A percentile compares a stretch with the other conserved stretches of the same genome.
phyloP scores from a whole-genome alignment of 2,329 filamentous ascomycete genomes.

The Nectriaceae sp. region DNA sequence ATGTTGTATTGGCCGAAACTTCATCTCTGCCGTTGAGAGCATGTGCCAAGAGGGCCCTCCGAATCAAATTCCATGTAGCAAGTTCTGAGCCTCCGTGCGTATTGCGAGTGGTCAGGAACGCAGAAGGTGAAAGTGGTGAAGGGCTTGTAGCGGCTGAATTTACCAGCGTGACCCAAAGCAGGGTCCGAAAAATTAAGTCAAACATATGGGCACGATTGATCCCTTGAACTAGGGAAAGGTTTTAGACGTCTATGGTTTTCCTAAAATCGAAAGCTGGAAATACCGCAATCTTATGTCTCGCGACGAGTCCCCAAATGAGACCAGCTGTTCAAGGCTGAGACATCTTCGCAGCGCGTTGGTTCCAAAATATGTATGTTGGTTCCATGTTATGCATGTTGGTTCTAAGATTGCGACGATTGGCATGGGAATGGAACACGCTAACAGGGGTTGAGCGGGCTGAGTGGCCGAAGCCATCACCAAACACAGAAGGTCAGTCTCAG shows the following conservation, averaged over 20 bases:
- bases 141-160: not conserved
- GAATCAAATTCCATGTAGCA: not conserved
- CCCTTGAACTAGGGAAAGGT: not conserved
- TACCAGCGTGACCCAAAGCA: not conserved
- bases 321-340: not conserved
- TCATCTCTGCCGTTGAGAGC: not conserved
- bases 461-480: too few species aligned
- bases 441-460: too few species aligned
- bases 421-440: not conserved
- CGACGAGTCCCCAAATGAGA: not conserved
- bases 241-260: not conserved
- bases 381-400: not conserved
- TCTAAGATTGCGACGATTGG: not conserved
- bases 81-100: not conserved
- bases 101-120: not conserved
- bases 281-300: not conserved
- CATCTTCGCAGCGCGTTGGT: not conserved
- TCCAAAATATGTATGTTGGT: not conserved
- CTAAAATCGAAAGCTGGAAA: not conserved
- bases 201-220: not conserved
- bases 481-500: too few species aligned
- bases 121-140: not conserved
- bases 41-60: not conserved
- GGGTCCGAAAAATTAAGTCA: not conserved
- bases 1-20: conserved; percentile 4